Conservation (phyloP, 2,329 filamentous ascomycete species). For the Monosporascus sp. region DNA sequence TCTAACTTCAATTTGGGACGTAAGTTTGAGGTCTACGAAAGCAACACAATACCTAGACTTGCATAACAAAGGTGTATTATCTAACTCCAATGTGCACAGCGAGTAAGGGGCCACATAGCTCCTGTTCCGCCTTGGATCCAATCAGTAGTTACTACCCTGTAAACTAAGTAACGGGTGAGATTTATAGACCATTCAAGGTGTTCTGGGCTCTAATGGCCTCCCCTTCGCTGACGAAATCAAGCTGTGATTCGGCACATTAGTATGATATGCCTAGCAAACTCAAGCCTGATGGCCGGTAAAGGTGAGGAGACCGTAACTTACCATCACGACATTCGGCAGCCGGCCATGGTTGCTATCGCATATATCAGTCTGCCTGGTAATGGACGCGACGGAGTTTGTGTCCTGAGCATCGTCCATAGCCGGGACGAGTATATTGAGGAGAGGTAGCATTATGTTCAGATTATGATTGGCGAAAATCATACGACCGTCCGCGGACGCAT, state of each 20-base stretch:
- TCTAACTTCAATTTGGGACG: too few species aligned
- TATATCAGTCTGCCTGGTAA: constrained; percentile 34
- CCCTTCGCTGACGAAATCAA: constrained; percentile 39
- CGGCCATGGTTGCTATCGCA: constrained; percentile 27
- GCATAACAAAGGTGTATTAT: too few species aligned
- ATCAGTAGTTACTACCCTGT: too few species aligned
- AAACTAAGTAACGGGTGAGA: too few species aligned
- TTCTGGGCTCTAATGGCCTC: constrained; percentile 34
- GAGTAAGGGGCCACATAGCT: too few species aligned
- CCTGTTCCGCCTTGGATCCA: too few species aligned
- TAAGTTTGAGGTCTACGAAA: too few species aligned
- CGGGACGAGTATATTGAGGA: constrained; percentile 32
- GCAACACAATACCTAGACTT: too few species aligned
- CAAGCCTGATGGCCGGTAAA: not conserved
- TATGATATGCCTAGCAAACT: not conserved
- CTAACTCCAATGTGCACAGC: too few species aligned
- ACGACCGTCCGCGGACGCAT: constrained; percentile 31
- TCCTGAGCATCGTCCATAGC: constrained; percentile 27
- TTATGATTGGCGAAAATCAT: constrained; percentile 44
- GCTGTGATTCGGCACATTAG: constrained; percentile 24
- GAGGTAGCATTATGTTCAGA: constrained; percentile 24
- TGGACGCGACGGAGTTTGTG: constrained; percentile 44
- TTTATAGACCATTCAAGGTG: constrained; percentile 28
- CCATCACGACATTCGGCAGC: constrained; percentile 33
- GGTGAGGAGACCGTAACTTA: constrained; percentile 17